Conservation (phyloP, 257 asterid genomes). For the Euphrasia confusa region DNA sequence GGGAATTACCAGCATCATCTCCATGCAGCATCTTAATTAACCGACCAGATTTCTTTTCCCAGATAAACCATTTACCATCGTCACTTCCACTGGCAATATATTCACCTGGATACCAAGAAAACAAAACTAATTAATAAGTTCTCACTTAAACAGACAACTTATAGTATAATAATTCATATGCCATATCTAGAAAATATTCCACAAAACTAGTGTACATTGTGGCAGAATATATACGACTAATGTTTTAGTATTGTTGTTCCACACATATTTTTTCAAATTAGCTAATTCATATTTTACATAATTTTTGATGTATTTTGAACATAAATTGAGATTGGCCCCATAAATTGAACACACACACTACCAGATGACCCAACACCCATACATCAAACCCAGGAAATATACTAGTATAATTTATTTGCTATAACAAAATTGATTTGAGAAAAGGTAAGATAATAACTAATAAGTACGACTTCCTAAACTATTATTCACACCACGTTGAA, state of each 20-base stretch:
- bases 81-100: constrained; percentile 96
- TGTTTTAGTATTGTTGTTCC: neutral
- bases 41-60: constrained; percentile 93
- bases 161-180: neutral
- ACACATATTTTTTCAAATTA: neutral
- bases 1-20: constrained; percentile 71
- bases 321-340: no score
- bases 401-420: neutral
- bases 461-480: no score
- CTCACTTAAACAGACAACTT: constrained; percentile 6
- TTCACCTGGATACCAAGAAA: constrained; percentile 55
- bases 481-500: neutral
- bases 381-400: no score
- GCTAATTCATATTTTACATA: no score
- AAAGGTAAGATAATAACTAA: no score
- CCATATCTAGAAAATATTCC: constrained; percentile 15
- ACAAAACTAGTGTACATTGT: neutral
- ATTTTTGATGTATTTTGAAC: no score
- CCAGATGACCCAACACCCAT: no score
- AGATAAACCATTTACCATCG: constrained; percentile 96
- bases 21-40: constrained; percentile 82
- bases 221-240: neutral
- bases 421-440: neutral
- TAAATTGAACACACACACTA: no score
- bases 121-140: constrained; percentile 17